Percentiles rank a stretch among this genome's conserved stretches.
phyloP scores from a whole-genome alignment of 305 asterid genomes.

The Stenogyne calaminthoides region DNA sequence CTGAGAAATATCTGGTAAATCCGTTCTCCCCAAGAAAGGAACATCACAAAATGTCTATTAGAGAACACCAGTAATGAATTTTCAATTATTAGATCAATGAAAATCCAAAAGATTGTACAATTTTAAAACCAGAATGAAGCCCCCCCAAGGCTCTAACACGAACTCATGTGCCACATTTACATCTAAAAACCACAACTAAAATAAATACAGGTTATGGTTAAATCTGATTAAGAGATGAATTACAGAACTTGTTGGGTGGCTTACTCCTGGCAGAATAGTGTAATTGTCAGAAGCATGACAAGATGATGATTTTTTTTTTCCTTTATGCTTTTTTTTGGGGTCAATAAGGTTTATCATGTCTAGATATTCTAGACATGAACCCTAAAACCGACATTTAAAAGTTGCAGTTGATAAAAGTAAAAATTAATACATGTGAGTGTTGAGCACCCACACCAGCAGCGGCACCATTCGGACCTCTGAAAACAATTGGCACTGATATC shows the following conservation, averaged over 20 bases:
- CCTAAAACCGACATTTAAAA: conserved; percentile 15
- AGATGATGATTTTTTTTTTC: neutral
- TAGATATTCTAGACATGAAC: neutral
- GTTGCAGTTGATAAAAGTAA: neutral
- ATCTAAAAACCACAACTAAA: neutral
- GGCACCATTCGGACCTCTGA: conserved; percentile 97
- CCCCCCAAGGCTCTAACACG: neutral
- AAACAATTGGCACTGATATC: conserved; percentile 86
- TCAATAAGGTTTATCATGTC: neutral
- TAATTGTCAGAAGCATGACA: neutral
- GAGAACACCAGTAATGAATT: neutral
- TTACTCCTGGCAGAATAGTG: neutral
- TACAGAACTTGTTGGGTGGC: neutral
- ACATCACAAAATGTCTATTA: neutral
- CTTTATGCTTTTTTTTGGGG: neutral
- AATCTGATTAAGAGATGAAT: neutral
- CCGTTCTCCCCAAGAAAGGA: conserved; percentile 22
- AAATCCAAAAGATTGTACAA: neutral
- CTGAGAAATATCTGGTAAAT: neutral
- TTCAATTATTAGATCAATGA: conserved; percentile 2
- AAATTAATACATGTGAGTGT: conserved; percentile 80
- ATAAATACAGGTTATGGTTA: neutral
- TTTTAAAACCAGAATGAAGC: neutral
- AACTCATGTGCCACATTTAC: conserved; percentile 4
- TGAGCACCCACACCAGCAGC: conserved; percentile 99